Evolutionary conservation across 2,329 filamentous ascomycete genomes (phyloP), one percentile per base, ranked within the genome.

Genomic region (Penicillium sp.): DNA sequence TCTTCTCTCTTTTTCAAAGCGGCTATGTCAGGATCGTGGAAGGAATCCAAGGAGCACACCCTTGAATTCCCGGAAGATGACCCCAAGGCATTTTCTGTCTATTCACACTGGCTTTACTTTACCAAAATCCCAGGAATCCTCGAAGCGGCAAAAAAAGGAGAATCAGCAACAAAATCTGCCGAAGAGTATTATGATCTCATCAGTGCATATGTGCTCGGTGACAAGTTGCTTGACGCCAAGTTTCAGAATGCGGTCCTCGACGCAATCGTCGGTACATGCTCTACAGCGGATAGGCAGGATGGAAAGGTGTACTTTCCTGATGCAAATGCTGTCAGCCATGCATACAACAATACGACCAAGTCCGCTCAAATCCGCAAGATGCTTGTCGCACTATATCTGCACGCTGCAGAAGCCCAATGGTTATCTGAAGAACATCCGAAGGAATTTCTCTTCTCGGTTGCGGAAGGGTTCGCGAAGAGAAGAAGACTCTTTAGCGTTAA

Each of bases 71-170:
- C 49, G 4, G 49, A 43, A 35, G 49, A 52, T n/a, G 17, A 43
- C 19, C 38, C 49, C 9, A 1, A 19, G 3, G 25, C 10, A 9
- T 43, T 43, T 15, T 15, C 27, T 23, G 2, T 23, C 4, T 52
- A 52, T 25, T 42, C 21, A 13, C 21, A 44, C 38, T 52, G 49
- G 49, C 38, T 52, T 43, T 35, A 52, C 27, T 33, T 15, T 4
- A 27, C 17, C 10, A 9, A 19, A 19, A 13, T 52, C 7, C 49
- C 39, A 1, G 27, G n/a, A 36, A 23, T 29, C 3, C 1, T 0
- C 8, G 3, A 33, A 29, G n/a, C 2, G 3, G 10, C 17, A 9
- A 6, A 23, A 17, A 6, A 6, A 7, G 33, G 19, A 3, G 3
- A 19, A 13, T 3, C 17, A 6, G 23, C 0, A 8, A 4, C 15